Evolutionary conservation across 2,329 filamentous ascomycete genomes (phyloP).

Genomic region (Amesomyces nigricolor): DNA sequence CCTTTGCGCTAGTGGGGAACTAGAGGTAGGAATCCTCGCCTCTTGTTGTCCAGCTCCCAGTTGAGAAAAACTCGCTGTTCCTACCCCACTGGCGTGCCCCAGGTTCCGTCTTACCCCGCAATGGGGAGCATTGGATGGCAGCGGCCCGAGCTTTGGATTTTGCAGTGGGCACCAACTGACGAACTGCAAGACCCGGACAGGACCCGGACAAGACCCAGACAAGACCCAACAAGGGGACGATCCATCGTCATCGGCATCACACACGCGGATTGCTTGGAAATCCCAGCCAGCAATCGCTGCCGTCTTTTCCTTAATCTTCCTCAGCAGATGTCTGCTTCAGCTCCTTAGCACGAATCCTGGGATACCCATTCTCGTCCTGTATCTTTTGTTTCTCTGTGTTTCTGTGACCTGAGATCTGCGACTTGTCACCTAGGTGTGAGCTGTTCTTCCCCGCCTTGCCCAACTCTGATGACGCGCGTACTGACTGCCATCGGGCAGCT

Average conservation of each 20-base stretch:
- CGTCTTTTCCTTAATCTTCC: neutral
- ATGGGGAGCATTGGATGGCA: neutral
- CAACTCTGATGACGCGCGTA: no score
- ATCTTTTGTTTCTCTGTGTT: neutral
- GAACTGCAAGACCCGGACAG: neutral
- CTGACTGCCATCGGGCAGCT: no score
- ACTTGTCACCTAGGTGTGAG: neutral
- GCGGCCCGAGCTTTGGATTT: conserved; percentile 20
- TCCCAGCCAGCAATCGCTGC: neutral
- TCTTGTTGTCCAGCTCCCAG: no score
- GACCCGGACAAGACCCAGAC: no score
- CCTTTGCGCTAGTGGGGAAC: neutral
- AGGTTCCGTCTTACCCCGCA: neutral
- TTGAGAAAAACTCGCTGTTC: neutral
- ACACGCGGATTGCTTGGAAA: neutral
- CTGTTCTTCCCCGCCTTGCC: no score
- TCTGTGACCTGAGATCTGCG: neutral
- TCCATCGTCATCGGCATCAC: conserved; percentile 8
- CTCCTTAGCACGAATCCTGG: neutral
- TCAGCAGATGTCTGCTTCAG: neutral
- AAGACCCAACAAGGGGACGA: neutral
- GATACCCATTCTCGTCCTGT: neutral
- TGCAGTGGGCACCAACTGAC: conserved; percentile 17
- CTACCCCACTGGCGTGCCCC: neutral
- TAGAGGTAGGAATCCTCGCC: no score